Evolutionary conservation across 768 basidiomycete species (phyloP).

Genomic region (Paxillus rubicundulus): DNA sequence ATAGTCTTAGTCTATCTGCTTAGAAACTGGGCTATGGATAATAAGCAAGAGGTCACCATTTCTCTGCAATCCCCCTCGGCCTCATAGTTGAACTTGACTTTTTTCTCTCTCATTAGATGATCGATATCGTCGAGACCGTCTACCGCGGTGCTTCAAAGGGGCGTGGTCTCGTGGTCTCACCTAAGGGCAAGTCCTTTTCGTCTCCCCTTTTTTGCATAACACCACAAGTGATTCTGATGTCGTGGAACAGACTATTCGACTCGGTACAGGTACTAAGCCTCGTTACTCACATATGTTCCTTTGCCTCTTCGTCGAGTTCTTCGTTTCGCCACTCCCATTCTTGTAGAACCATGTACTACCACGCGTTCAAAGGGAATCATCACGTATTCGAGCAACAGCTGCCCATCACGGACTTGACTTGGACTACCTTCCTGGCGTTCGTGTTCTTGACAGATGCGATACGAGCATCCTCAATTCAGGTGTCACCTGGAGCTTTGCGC

Average conservation of each 20-base stretch:
- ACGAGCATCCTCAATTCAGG: too few relatives aligned
- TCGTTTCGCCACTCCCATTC: neutral
- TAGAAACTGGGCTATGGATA: conserved; percentile 99
- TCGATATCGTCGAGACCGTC: conserved; percentile 97
- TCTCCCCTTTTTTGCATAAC: neutral
- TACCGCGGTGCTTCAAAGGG: conserved; percentile 98
- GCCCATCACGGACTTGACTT: too few relatives aligned
- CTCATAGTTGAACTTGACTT: neutral
- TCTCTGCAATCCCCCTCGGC: neutral
- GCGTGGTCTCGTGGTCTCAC: conserved; percentile 95
- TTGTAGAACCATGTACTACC: neutral
- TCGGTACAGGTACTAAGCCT: conserved; percentile 64
- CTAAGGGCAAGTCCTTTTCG: conserved; percentile 63
- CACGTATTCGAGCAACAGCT: neutral
- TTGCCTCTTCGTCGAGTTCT: neutral
- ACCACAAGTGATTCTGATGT: neutral
- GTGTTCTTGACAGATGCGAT: too few relatives aligned
- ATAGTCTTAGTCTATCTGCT: neutral
- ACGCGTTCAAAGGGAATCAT: neutral
- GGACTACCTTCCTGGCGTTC: too few relatives aligned
- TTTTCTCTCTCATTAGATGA: conserved; percentile 53
- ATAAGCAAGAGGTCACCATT: conserved; percentile 85
- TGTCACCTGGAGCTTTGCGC: too few relatives aligned
- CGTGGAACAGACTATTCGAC: conserved; percentile 68
- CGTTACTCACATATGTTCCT: too few relatives aligned